These are phyloP conservation scores for Ascochyta pisi DNA, from an alignment of 2,329 filamentous ascomycete species.

Conservation along the genomic window DNA sequence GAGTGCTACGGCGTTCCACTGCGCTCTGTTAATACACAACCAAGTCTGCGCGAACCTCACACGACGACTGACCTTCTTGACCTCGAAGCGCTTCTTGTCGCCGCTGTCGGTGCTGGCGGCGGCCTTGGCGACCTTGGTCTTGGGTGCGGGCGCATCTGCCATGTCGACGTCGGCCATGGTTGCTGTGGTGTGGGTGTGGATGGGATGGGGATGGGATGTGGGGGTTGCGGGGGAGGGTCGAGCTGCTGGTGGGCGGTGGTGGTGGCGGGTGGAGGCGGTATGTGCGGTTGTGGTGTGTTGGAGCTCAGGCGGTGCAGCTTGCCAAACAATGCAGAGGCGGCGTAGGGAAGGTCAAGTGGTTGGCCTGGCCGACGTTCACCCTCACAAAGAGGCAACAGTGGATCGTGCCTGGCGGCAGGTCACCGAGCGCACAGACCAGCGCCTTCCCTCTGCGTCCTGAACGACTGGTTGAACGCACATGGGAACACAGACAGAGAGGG, in stretches of 20 bases:
- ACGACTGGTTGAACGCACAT: background rate
- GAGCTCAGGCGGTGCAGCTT: slow-evolving; percentile 2
- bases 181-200: slow-evolving; percentile 23
- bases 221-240: slow-evolving; percentile 23
- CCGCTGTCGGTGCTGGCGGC: slow-evolving; percentile 57
- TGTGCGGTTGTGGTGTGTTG: background rate
- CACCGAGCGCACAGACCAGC: slow-evolving; percentile 10
- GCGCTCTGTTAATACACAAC: slow-evolving; percentile 28
- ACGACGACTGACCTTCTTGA: slow-evolving; percentile 82
- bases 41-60: slow-evolving; percentile 6
- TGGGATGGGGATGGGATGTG: slow-evolving; percentile 26
- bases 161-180: slow-evolving; percentile 95
- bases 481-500: background rate
- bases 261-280: background rate
- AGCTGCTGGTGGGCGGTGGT: background rate
- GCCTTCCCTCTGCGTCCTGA: slow-evolving; percentile 9
- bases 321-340: slow-evolving; percentile 11
- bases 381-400: slow-evolving; percentile 13
- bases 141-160: slow-evolving; percentile 75
- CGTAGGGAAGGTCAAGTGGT: background rate
- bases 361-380: slow-evolving; percentile 7
- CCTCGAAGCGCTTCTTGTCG: slow-evolving; percentile 96
- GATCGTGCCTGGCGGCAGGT: slow-evolving; percentile 12
- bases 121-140: slow-evolving; percentile 60
- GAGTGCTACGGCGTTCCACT: slow-evolving; percentile 98